Base-by-base conservation (phyloP, 768 basidiomycete genomes). In the Suillus luteus region DNA sequence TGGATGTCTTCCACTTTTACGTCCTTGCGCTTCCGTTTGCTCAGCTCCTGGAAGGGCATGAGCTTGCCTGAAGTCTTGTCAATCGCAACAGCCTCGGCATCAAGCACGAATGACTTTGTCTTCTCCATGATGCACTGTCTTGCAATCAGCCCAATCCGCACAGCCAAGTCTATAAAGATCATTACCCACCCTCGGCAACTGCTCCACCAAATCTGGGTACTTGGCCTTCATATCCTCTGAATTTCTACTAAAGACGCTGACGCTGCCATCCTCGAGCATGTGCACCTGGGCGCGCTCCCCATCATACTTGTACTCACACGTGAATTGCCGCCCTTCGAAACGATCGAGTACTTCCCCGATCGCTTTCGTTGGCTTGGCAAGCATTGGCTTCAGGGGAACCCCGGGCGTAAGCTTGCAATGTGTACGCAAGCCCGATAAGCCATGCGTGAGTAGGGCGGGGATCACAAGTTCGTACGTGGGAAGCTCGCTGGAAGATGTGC, bases 171-270 rank as follows among this genome's bases (percentile, higher is more conserved):
- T 60, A 63, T 49, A 10, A 61, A 14, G n/a, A 51, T 41, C 10
- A 62, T 43, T 10, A 70, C 80, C 55, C 64, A 95, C 96, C 57
- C 84, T 85, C 5, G 96, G 94, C 22, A 98, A 81, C 72, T 98
- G 95, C 65, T 94, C 93, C 12, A 97, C 86, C n/a, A 99, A 82
- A 80, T 99, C 97, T 0, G 97, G 97, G 78, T 99, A 99, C 73
- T 99, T 99, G 75, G 94, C 94, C 74, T 91, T 95, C 97, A 99
- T 99, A 69, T 99, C 95, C 76, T 99, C 97, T 31, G 95, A 97
- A 76, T 99, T 99, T 62, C 97, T 82, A 74, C 94, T 96, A 77
- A 98, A 99, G 49, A 99, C 89, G n/a, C 85, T 85, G 22, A 99
- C 88, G 5, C 82, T 84, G 1, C 95, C 96, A 70, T 94, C 84